Evolutionary conservation across 495 filamentous ascomycete genomes (phyloP).

Genomic region (Pseudevernia furfuracea): DNA sequence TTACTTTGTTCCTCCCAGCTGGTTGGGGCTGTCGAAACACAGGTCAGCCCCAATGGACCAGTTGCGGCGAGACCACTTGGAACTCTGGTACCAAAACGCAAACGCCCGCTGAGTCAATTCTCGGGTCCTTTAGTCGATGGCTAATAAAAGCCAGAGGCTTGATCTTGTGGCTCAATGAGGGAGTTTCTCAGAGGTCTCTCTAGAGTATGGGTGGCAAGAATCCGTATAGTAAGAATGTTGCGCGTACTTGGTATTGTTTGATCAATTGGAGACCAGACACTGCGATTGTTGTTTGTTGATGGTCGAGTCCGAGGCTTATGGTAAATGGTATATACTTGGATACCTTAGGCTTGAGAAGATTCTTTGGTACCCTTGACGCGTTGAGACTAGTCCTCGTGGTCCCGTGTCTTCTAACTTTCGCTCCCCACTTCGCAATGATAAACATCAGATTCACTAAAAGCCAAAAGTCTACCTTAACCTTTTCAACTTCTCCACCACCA

Average conservation of each 20-base stretch:
- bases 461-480: slow-evolving; percentile 4
- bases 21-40: slow-evolving; percentile 4
- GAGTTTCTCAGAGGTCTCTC: neutral
- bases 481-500: neutral
- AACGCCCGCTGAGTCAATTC: slow-evolving; percentile 6
- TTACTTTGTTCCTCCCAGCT: neutral
- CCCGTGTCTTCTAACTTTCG: slow-evolving; percentile 10
- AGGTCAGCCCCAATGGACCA: slow-evolving; percentile 7
- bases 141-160: slow-evolving; percentile 5
- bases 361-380: slow-evolving; percentile 17
- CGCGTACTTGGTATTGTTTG: neutral
- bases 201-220: slow-evolving; percentile 5
- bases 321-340: no score
- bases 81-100: neutral
- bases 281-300: neutral
- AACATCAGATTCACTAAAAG: neutral
- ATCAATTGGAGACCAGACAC: neutral
- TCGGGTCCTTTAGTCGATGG: neutral
- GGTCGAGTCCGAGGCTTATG: neutral
- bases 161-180: slow-evolving; percentile 11
- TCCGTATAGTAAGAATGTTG: neutral
- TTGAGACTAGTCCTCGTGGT: slow-evolving; percentile 15
- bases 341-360: no score
- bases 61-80: neutral
- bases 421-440: slow-evolving; percentile 14